These are phyloP conservation scores for Barnettozyma californica DNA, from an alignment of 805 yeast species.

Conservation along the genomic window DNA sequence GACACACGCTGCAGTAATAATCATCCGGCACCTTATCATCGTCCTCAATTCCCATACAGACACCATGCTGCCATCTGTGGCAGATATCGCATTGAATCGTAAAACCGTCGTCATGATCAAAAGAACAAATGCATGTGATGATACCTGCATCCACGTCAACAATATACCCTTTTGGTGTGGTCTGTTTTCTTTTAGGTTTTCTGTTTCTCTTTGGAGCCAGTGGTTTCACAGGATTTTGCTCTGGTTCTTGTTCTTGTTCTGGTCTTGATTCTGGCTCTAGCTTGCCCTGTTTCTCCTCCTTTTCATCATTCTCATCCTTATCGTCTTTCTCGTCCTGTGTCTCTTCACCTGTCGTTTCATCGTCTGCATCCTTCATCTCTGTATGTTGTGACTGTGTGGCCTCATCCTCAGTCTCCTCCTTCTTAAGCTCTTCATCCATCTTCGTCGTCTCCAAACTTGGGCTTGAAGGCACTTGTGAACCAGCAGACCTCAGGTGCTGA, in stretches of 20 bases:
- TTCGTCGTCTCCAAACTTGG: neutral
- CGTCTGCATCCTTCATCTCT: constrained; percentile 8
- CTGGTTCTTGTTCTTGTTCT: constrained; percentile 12
- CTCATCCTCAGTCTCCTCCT: constrained; percentile 1
- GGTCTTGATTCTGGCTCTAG: constrained; percentile 7
- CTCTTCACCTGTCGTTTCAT: constrained; percentile 12
- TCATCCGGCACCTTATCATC: constrained; percentile 77
- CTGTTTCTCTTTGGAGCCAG: constrained; percentile 5
- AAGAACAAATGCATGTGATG: constrained; percentile 86
- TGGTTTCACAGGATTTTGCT: constrained; percentile 8
- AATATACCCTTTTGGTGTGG: constrained; percentile 34
- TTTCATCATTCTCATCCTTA: no score
- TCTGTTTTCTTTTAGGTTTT: constrained; percentile 10
- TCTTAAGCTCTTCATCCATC: neutral
- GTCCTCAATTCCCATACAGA: constrained; percentile 75
- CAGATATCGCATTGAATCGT: constrained; percentile 94
- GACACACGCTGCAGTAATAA: constrained; percentile 76
- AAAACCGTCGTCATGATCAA: constrained; percentile 85
- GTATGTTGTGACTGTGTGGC: constrained; percentile 8
- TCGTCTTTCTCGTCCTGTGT: constrained; percentile 16
- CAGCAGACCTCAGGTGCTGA: constrained; percentile 10
- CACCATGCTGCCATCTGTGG: constrained; percentile 91
- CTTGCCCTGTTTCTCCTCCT: constrained; percentile 11
- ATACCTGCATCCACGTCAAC: constrained; percentile 80
- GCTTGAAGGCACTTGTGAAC: neutral